Evolutionary conservation across 768 basidiomycete genomes (phyloP).

Genomic region (Psilocybe sp.): DNA sequence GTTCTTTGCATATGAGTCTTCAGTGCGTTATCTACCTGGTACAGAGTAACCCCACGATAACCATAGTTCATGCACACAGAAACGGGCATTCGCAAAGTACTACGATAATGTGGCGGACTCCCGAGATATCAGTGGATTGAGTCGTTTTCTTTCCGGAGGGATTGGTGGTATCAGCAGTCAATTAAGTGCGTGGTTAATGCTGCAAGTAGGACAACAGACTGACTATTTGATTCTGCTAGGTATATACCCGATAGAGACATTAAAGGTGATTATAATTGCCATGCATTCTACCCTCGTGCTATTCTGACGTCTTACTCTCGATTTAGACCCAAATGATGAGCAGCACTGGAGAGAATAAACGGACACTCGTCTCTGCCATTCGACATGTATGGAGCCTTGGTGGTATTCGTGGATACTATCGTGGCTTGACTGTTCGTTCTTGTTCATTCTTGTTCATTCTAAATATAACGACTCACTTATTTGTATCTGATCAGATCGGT

Average conservation of each 20-base stretch:
- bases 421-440: conserved; percentile 77
- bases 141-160: conserved; percentile 93
- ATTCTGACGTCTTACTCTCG: background rate
- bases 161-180: conserved; percentile 94
- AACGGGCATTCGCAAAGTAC: conserved; percentile 90
- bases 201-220: conserved; percentile 11
- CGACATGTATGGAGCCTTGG: conserved; percentile 77
- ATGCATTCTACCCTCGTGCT: background rate
- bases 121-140: conserved; percentile 84
- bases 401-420: conserved; percentile 82
- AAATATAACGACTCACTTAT: background rate
- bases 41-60: conserved; percentile 1
- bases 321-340: conserved; percentile 95
- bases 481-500: conserved; percentile 62
- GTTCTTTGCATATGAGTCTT: conserved; percentile 92
- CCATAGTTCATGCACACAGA: conserved; percentile 45
- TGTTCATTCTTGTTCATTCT: no score
- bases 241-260: conserved; percentile 95
- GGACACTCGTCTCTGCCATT: conserved; percentile 59
- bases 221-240: conserved; percentile 41
- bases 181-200: conserved; percentile 56
- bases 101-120: conserved; percentile 89
- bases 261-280: conserved; percentile 59
- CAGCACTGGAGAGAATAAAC: conserved; percentile 57
- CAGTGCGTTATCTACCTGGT: conserved; percentile 50